phyloP scores from a whole-genome alignment of 2,329 filamentous ascomycete genomes.

The Apiospora pterosperma region DNA sequence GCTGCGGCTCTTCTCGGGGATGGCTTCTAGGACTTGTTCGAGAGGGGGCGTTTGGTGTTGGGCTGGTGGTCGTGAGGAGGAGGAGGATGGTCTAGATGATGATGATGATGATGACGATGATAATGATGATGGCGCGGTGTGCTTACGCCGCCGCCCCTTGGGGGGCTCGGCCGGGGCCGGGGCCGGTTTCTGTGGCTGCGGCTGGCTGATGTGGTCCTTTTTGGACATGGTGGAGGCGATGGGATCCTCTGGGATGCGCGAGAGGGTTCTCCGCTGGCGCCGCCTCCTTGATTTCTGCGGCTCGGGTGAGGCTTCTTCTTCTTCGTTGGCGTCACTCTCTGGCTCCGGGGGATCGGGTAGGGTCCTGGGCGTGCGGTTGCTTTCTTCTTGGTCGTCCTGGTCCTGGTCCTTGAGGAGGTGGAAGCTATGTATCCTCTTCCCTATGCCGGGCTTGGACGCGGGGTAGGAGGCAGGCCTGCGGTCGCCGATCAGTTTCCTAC shows the following conservation, averaged over 20 bases:
- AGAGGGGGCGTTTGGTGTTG: not conserved
- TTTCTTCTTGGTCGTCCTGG: not conserved
- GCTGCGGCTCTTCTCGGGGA: not conserved
- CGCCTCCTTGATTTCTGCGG: not conserved
- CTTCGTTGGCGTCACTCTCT: not conserved
- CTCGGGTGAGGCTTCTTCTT: not conserved
- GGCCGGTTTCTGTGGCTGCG: not conserved
- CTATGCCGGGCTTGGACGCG: not conserved
- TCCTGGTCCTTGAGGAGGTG: not conserved
- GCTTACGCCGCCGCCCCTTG: not conserved
- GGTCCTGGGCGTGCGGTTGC: not conserved
- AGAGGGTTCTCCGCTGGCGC: not conserved
- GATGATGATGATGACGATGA: not conserved
- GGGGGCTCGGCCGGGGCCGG: not conserved
- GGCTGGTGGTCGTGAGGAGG: not conserved
- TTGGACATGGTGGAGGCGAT: not conserved
- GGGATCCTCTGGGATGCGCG: not conserved
- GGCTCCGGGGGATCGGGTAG: not conserved
- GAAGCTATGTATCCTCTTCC: not conserved
- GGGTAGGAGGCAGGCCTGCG: not conserved
- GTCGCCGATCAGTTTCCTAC: not conserved
- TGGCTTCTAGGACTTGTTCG: too few relatives aligned
- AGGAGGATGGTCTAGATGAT: not conserved
- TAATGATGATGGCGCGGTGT: not conserved
- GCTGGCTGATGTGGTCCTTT: not conserved